Conservation (phyloP, 2,329 filamentous ascomycete genomes). For the Diaporthe longicolla region DNA sequence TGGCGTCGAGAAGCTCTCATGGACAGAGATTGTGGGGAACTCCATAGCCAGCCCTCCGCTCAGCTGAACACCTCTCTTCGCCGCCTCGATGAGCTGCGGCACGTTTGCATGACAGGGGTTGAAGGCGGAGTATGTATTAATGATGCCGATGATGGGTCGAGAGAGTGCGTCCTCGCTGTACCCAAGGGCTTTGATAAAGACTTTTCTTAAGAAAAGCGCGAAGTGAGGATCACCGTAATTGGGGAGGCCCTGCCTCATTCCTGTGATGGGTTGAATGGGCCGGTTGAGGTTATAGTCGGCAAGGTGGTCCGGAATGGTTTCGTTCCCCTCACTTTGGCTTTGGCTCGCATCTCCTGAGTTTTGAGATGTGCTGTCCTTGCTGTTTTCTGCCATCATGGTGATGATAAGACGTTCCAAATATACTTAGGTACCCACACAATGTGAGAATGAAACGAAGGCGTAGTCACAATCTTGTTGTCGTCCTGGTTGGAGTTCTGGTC, state of each 20-base stretch:
- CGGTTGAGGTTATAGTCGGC: slow-evolving; percentile 75
- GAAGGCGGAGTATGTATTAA: slow-evolving; percentile 80
- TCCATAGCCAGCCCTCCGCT: slow-evolving; percentile 78
- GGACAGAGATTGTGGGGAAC: slow-evolving; percentile 80
- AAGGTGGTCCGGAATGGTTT: slow-evolving; percentile 49
- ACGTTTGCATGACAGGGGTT: slow-evolving; percentile 83
- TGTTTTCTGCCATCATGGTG: not conserved
- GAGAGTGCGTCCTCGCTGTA: slow-evolving; percentile 80
- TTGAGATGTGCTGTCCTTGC: not conserved
- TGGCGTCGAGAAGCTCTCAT: slow-evolving; percentile 77
- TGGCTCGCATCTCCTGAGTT: not conserved
- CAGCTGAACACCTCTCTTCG: slow-evolving; percentile 77
- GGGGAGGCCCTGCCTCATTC: slow-evolving; percentile 75
- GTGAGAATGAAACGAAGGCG: not conserved
- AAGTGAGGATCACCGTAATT: slow-evolving; percentile 83
- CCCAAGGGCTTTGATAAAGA: slow-evolving; percentile 82
- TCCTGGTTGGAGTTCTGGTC: not conserved
- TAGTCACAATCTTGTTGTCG: not conserved
- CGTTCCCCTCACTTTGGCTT: slow-evolving; percentile 10
- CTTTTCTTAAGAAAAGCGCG: slow-evolving; percentile 80
- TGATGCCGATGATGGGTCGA: slow-evolving; percentile 79
- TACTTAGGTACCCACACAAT: not conserved
- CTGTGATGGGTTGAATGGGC: slow-evolving; percentile 64
- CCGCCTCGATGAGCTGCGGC: slow-evolving; percentile 79
- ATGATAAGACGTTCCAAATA: not conserved